A percentile compares a stretch with the other conserved stretches of the same genome.
Conservation (phyloP, 164 flowering plant species). For the grape (Vitis vinifera) region DNA sequence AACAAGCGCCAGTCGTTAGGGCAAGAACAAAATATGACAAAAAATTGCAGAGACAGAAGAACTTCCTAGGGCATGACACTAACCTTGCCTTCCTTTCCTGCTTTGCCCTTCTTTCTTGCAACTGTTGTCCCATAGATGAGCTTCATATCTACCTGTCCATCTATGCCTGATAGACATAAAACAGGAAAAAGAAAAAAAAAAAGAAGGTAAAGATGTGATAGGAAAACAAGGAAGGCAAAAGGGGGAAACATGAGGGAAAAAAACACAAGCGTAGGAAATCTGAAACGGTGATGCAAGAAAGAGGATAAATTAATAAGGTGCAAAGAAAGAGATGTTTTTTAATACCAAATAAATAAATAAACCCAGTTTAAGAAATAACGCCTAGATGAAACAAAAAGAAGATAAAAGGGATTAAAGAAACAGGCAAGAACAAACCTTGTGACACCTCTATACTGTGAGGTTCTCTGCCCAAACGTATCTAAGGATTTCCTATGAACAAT, state of each 20-base stretch:
- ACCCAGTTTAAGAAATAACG: neutral
- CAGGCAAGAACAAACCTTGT: conserved; percentile 48
- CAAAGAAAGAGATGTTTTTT: neutral
- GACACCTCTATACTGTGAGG: conserved; percentile 80
- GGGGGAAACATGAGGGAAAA: too few relatives aligned
- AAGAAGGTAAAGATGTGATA: neutral
- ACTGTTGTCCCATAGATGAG: conserved; percentile 79
- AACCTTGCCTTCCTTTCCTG: conserved; percentile 76
- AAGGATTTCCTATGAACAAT: conserved; percentile 68
- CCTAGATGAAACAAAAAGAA: neutral
- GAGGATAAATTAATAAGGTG: neutral
- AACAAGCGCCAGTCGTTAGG: neutral
- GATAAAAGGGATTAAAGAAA: neutral
- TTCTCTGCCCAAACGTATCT: conserved; percentile 81
- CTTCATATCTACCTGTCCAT: conserved; percentile 80
- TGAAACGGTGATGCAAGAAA: neutral
- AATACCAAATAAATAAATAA: neutral
- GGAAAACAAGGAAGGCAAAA: neutral
- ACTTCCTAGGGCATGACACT: conserved; percentile 2
- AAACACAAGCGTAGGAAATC: too few relatives aligned
- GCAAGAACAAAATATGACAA: conserved; percentile 2
- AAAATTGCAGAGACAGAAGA: neutral
- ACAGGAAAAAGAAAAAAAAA: neutral
- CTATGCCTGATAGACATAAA: conserved; percentile 47
- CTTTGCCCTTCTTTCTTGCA: conserved; percentile 76